Evolutionary conservation across 2,329 filamentous ascomycete genomes (phyloP).

Genomic region (Penicillium sp.): DNA sequence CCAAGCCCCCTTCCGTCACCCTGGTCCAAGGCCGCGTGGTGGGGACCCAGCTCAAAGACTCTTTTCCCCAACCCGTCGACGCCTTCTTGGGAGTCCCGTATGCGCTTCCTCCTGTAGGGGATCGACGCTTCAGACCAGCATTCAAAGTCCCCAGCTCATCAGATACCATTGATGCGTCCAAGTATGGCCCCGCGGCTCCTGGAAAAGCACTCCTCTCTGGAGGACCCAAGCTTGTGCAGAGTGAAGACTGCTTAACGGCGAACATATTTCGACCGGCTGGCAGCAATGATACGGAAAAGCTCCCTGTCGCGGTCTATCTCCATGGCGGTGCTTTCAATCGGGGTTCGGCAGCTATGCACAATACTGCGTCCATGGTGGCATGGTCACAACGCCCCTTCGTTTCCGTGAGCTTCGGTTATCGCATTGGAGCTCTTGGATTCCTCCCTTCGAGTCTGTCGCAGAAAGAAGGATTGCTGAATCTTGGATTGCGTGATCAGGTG

Average conservation of each 20-base stretch:
- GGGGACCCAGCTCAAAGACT: slow-evolving; percentile 23
- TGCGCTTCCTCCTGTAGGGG: slow-evolving; percentile 45
- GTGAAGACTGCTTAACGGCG: slow-evolving; percentile 42
- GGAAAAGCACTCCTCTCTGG: slow-evolving; percentile 48
- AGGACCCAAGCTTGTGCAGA: slow-evolving; percentile 50
- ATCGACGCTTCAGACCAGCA: slow-evolving; percentile 46
- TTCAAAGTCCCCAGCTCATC: slow-evolving; percentile 22
- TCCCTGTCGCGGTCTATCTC: slow-evolving; percentile 42
- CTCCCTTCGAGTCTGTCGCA: slow-evolving; percentile 55
- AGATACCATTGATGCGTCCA: slow-evolving; percentile 34
- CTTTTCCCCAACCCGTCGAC: slow-evolving; percentile 28
- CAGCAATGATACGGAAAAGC: slow-evolving; percentile 13
- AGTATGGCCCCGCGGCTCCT: slow-evolving; percentile 31
- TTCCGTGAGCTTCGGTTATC: slow-evolving; percentile 46
- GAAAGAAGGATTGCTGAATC: slow-evolving; percentile 51
- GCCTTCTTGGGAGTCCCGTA: slow-evolving; percentile 52
- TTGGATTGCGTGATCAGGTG: slow-evolving; percentile 37
- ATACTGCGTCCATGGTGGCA: slow-evolving; percentile 61
- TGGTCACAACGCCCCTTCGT: slow-evolving; percentile 48
- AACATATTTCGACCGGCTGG: slow-evolving; percentile 40
- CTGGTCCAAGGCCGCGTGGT: slow-evolving; percentile 31
- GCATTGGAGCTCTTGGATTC: slow-evolving; percentile 60
- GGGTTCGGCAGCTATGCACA: slow-evolving; percentile 42
- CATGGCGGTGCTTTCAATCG: slow-evolving; percentile 41
- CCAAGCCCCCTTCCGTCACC: slow-evolving; percentile 9